Evolutionary conservation across 1,284 basidiomycete genomes (phyloP), one percentile per base, ranked within the genome.

Genomic region (Rhodotorula sp.): DNA sequence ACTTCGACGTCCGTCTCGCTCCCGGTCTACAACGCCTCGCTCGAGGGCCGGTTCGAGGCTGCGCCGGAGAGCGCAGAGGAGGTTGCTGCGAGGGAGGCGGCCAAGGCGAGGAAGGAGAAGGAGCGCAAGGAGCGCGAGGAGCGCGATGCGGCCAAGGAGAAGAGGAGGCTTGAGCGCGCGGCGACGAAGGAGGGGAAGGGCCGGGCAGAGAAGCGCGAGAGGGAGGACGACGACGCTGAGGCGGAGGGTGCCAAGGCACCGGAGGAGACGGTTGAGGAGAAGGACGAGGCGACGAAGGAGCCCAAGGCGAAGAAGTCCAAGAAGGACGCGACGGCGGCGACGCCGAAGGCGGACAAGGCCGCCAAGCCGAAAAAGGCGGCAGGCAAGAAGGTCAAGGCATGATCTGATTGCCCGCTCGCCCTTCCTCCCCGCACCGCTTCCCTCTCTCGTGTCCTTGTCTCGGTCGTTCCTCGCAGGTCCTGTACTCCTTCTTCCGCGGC

Each of bases 1-100:
- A 97, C 94, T 6, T 91, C 88, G 75, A 87, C 87, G 29, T 92
- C 90, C 63, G 85, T 89, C n/a, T 88, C 90, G 73, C 83, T 99
- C 41, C 96, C 96, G 2, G 88, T 99, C 77, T 99, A 94, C 93
- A 88, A 85, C 56, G 91, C 90, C 79, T 83, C 82, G 34, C 82
- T 83, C 21, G 82, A 80, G 39, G 80, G 75, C 1, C 80, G 78
- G 37, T 48, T 81, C 79, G 61, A 73, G 66, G 51, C 75, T 78
- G 65, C 80, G 77, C 55, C 71, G 44, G 50, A 57, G 59, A 63
- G 76, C 70, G 77, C 77, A 64, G 74, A 77, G 66, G 64, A 71
- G 76, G 54, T 70, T 58, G 73, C 67, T 32, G 75, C 68, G 60
- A 74, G 69, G 63, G 71, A 66, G 69, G 81, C 83, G 58, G 85